Conservation (phyloP, 2,329 filamentous ascomycete genomes). For the Colletotrichum sp. region DNA sequence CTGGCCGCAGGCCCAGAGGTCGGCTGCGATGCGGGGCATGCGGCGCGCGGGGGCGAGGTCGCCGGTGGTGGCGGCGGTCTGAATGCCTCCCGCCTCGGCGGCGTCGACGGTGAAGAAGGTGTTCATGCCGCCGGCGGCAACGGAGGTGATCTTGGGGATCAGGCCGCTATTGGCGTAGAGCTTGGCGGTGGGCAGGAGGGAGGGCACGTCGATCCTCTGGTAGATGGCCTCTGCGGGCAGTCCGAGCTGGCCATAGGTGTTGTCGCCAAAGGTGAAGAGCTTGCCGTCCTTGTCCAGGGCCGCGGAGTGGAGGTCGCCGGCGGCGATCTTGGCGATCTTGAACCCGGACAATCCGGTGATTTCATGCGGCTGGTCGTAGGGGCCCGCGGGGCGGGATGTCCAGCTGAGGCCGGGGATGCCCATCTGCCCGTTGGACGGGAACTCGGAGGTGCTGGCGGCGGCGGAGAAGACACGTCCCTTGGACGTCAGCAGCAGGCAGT, state of each 20-base stretch:
- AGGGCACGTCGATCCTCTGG: slow-evolving; percentile 71
- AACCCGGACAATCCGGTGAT: slow-evolving; percentile 74
- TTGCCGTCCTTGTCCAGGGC: slow-evolving; percentile 77
- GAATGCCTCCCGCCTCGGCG: slow-evolving; percentile 54
- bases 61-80: slow-evolving; percentile 23
- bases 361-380: slow-evolving; percentile 85
- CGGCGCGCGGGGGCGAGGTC: slow-evolving; percentile 34
- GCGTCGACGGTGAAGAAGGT: slow-evolving; percentile 89
- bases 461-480: slow-evolving; percentile 86
- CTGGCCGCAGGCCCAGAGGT: slow-evolving; percentile 86
- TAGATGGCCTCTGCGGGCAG: slow-evolving; percentile 70
- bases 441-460: slow-evolving; percentile 79
- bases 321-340: slow-evolving; percentile 75
- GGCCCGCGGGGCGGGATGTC: slow-evolving; percentile 75
- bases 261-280: slow-evolving; percentile 90
- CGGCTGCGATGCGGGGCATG: slow-evolving; percentile 60
- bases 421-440: slow-evolving; percentile 84
- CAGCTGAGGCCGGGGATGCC: slow-evolving; percentile 85
- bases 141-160: slow-evolving; percentile 71
- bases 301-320: slow-evolving; percentile 87
- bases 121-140: slow-evolving; percentile 86
- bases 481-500: slow-evolving; percentile 84
- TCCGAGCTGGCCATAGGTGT: slow-evolving; percentile 90
- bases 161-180: slow-evolving; percentile 74
- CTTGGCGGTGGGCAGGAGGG: slow-evolving; percentile 70